Conservation (phyloP, 1,284 basidiomycete genomes). For the Taiwanofungus camphoratus region DNA sequence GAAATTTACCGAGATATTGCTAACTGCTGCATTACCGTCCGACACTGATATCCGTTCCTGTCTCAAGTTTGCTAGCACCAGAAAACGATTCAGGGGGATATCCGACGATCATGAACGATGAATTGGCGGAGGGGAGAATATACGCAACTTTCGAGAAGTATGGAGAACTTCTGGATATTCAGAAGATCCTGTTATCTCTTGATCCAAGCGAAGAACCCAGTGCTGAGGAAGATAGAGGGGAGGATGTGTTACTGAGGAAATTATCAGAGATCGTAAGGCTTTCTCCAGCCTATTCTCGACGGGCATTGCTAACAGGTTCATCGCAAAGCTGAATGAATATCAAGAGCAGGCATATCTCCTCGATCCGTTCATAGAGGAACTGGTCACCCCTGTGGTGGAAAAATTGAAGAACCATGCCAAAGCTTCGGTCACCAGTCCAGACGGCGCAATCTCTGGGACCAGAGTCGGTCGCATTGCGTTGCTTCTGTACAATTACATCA, state of each 20-base stretch:
- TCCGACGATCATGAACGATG: not conserved
- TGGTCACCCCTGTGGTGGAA: conserved; percentile 76
- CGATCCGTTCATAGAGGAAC: conserved; percentile 89
- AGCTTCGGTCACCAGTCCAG: conserved; percentile 32
- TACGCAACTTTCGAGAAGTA: conserved; percentile 57
- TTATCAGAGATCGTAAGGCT: conserved; percentile 40
- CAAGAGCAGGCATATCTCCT: conserved; percentile 92
- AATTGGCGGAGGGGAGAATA: conserved; percentile 22
- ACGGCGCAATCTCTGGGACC: conserved; percentile 29
- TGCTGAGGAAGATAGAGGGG: conserved; percentile 43
- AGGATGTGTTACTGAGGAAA: conserved; percentile 32
- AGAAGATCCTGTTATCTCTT: conserved; percentile 46
- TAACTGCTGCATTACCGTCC: no score
- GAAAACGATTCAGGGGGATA: no score
- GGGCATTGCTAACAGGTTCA: not conserved
- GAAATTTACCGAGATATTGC: no score
- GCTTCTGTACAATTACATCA: conserved; percentile 82
- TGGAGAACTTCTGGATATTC: conserved; percentile 50
- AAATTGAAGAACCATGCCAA: conserved; percentile 58
- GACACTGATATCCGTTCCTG: no score
- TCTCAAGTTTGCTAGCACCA: no score
- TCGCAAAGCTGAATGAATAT: conserved; percentile 74
- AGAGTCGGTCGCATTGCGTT: conserved; percentile 53
- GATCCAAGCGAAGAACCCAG: conserved; percentile 43
- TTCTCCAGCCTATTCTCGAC: conserved; percentile 1